phyloP scores from a whole-genome alignment of 2,329 filamentous ascomycete species.

The Zymoseptoria crescenta region DNA sequence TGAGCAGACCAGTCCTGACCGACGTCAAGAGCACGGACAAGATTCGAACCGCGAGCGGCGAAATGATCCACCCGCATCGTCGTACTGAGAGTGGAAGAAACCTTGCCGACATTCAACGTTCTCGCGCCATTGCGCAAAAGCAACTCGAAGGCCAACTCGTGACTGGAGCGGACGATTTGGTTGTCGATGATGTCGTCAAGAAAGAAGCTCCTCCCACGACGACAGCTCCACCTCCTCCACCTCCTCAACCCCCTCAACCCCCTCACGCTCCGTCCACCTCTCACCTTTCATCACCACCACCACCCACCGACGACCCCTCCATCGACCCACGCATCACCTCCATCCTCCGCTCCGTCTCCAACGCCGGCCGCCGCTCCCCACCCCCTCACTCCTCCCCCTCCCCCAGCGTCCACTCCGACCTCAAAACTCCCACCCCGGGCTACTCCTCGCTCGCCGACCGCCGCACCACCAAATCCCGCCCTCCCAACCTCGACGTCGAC shows the following conservation, averaged over 20 bases:
- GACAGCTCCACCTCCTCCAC: background rate
- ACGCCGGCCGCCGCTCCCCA: conserved; percentile 22
- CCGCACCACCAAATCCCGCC: conserved; percentile 31
- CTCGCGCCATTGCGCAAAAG: conserved; percentile 4
- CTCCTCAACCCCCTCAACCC: background rate
- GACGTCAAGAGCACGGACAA: conserved; percentile 39
- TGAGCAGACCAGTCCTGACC: conserved; percentile 41
- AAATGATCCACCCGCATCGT: background rate
- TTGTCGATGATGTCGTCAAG: background rate
- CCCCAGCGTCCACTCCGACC: background rate
- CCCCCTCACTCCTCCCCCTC: background rate
- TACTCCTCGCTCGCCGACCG: background rate
- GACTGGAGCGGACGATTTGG: conserved; percentile 1
- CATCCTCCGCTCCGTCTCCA: conserved; percentile 25
- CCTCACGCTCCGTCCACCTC: background rate
- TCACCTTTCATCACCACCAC: background rate
- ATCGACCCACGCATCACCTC: conserved; percentile 22
- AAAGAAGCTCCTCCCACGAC: background rate
- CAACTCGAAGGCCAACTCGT: conserved; percentile 10
- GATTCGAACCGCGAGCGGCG: conserved; percentile 12
- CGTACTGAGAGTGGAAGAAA: background rate
- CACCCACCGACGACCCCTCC: conserved; percentile 3
- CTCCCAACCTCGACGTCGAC: conserved; percentile 72
- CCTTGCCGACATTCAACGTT: background rate
- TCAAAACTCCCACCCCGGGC: background rate